phyloP scores from a whole-genome alignment of 2,329 filamentous ascomycete species.

The Aureobasidium musti region DNA sequence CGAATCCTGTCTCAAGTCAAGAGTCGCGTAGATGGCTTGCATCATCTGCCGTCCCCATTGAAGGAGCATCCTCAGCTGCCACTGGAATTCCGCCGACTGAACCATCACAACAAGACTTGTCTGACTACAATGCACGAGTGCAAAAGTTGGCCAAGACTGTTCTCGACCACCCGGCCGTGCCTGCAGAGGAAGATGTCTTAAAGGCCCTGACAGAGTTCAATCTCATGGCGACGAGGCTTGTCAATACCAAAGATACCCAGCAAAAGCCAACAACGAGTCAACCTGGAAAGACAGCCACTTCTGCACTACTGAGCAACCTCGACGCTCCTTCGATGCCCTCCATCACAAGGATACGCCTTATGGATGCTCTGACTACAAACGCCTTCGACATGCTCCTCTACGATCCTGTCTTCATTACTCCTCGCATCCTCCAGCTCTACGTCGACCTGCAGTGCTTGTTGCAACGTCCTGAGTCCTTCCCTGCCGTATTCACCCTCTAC shows the following conservation, averaged over 20 bases:
- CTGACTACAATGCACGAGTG: conserved; percentile 26
- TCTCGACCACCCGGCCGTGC: conserved; percentile 26
- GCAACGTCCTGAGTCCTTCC: conserved; percentile 72
- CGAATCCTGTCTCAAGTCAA: neutral
- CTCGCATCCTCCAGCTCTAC: conserved; percentile 70
- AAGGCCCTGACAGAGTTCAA: conserved; percentile 25
- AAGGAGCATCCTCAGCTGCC: neutral
- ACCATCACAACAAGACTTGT: conserved; percentile 24
- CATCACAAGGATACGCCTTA: conserved; percentile 41
- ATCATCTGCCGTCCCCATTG: neutral
- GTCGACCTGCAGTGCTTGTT: conserved; percentile 74
- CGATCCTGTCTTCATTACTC: conserved; percentile 77
- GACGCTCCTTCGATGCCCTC: conserved; percentile 41
- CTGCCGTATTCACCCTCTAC: conserved; percentile 77
- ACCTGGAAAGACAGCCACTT: conserved; percentile 50
- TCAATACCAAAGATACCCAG: conserved; percentile 42
- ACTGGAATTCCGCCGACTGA: neutral
- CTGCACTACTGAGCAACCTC: conserved; percentile 56
- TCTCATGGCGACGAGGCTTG: conserved; percentile 23
- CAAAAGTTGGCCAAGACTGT: conserved; percentile 25
- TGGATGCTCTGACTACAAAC: conserved; percentile 53
- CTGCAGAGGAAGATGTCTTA: conserved; percentile 29
- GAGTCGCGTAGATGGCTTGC: conserved; percentile 6
- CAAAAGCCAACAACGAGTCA: conserved; percentile 14
- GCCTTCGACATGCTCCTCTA: conserved; percentile 73